Evolutionary conservation across 163 green algal species (phyloP).

Genomic region (Chloromonas sp.): DNA sequence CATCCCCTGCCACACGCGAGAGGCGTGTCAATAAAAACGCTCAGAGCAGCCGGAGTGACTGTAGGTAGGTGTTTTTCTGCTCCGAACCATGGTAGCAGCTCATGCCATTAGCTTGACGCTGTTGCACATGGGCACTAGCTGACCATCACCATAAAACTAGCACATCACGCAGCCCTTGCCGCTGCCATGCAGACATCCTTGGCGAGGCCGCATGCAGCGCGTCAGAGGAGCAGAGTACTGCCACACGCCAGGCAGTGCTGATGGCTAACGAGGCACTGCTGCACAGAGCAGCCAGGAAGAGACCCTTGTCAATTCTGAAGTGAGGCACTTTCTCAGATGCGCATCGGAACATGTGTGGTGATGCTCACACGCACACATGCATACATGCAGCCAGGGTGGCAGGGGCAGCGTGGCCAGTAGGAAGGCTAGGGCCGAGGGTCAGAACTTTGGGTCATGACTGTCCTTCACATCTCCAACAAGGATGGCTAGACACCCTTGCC

Average conservation of each 20-base stretch:
- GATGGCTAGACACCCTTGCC: too few relatives aligned
- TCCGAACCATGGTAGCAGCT: neutral
- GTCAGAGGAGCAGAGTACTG: neutral
- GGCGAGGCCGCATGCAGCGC: constrained; percentile 15
- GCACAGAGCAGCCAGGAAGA: constrained; percentile 63
- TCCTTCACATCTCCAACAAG: too few relatives aligned
- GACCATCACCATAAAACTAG: neutral
- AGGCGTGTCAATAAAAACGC: constrained; percentile 50
- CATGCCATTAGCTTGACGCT: neutral
- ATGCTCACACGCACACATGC: neutral
- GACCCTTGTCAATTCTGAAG: constrained; percentile 91
- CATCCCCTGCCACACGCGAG: constrained; percentile 77
- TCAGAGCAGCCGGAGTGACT: constrained; percentile 56
- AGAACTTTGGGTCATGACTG: too few relatives aligned
- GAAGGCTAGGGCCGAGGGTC: too few relatives aligned
- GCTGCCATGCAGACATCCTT: constrained; percentile 29
- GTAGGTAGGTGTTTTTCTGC: constrained; percentile 29
- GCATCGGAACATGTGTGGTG: neutral
- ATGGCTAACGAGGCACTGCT: constrained; percentile 78
- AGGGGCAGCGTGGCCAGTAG: neutral
- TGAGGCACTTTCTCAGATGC: neutral
- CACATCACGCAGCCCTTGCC: neutral
- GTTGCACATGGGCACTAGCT: neutral
- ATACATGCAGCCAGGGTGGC: neutral
- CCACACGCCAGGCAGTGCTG: constrained; percentile 16